Evolutionary conservation across 1,284 basidiomycete species (phyloP).

Genomic region (Cryptococcus sp.): DNA sequence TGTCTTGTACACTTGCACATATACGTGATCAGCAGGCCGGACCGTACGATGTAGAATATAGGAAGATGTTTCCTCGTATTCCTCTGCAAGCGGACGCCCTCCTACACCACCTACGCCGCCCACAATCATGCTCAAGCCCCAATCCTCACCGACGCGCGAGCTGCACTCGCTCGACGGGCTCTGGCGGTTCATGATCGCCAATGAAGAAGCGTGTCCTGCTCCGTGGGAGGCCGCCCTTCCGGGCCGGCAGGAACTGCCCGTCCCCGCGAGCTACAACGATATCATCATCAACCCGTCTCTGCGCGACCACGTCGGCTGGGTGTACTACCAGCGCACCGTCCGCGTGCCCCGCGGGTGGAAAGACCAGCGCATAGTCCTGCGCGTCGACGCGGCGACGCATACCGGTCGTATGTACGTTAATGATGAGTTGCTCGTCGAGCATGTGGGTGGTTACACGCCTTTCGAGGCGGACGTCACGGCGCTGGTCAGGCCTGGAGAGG

Average conservation of each 20-base stretch:
- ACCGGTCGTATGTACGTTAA: conserved; percentile 28
- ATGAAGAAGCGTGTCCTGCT: neutral
- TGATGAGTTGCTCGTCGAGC: conserved; percentile 23
- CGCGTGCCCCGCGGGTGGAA: conserved; percentile 25
- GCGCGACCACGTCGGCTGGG: conserved; percentile 38
- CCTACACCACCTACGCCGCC: neutral
- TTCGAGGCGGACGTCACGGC: conserved; percentile 31
- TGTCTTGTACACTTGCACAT: too few species aligned
- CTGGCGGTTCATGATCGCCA: conserved; percentile 16
- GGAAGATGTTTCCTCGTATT: too few species aligned
- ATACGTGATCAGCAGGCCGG: too few species aligned
- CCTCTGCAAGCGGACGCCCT: neutral
- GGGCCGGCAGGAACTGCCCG: conserved; percentile 27
- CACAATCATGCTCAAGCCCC: conserved; percentile 8
- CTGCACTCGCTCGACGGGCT: conserved; percentile 19
- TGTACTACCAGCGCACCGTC: conserved; percentile 30
- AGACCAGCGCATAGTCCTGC: conserved; percentile 20
- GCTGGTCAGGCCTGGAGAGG: conserved; percentile 17
- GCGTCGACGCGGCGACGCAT: conserved; percentile 30
- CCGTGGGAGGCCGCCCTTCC: conserved; percentile 20
- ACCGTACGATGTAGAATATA: too few species aligned
- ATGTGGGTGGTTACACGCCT: conserved; percentile 31
- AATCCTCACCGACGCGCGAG: conserved; percentile 13
- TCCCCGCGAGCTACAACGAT: conserved; percentile 38
- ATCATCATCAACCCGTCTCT: conserved; percentile 39